Base-by-base conservation (phyloP, 192 early-diverging fungal species). In the Coemansia aciculifera region DNA sequence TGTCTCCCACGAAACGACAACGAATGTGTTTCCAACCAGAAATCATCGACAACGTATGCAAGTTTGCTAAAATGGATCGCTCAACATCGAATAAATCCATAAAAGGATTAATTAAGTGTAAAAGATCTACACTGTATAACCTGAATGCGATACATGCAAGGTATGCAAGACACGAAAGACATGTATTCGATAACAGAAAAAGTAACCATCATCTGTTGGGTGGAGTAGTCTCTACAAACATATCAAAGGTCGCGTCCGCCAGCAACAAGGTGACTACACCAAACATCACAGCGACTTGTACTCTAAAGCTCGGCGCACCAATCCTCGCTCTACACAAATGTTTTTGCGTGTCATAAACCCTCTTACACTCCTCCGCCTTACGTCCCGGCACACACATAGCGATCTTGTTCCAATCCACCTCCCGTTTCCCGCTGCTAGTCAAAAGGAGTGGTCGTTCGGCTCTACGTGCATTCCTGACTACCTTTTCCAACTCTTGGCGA, bases 321-420 rank as follows among this genome's bases (percentile, higher is more conserved):
- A 63, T 34, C 15, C 29, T 67, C 3, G 56, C 27, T 11, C 65
- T 37, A 32, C 72, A 67, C 61, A 73, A 24, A 21, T 73, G 43
- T 10, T 54, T 46, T n/a, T 63, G 62, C 5, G 27, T 57, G 19
- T 62, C 40, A 40, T 63, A 73, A 5, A 67, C 59, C 17, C 72
- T 31, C 66, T 63, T 67, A 27, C 72, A 73, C 37, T 73, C 71
- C 19, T 73, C 37, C 3, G 72, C 65, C 5, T 10, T 15, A 9
- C 65, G 46, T 2, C 59, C 60, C 2, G 21, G 39, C 1, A 49
- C 34, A 32, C n/a, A 40, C 24, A 24, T 9, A 8, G 62, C 56
- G 3, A 61, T 49, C 43, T 29, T 36, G 5, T 8, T 19, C 72
- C 72, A 73, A 34, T 70, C 51, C 6, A 70, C 5, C 4, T 60